Base-by-base conservation (phyloP, 2,329 filamentous ascomycete species). In the Nannizzia gypsea region DNA sequence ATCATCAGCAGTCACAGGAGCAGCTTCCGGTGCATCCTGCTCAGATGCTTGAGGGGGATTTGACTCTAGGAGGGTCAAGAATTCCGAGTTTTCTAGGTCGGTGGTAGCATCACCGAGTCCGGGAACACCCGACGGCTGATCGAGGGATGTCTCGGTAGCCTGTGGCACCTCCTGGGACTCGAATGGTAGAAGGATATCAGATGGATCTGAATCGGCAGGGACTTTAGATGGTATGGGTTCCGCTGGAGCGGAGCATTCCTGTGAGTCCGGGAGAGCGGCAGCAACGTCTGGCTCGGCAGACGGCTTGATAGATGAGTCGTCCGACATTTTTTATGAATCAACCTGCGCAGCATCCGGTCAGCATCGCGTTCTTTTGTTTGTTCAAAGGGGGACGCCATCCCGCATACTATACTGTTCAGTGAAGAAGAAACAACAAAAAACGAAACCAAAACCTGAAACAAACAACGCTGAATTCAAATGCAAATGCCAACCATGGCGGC, bases 401-500 rank as follows among this genome's bases (percentile, higher is more conserved):
- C n/a, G n/a, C 50, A 11, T 34, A 54, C 48, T 54, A 1, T 54
- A 36, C 31, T 31, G 28, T n/a, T 26, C 28, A 31, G 26, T 31
- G 38, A 42, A 42, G 38, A 6, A 42, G 38, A 42, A 42, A 42
- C 38, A 34, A 50, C 20, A 54, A 50, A 48, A 46, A 50, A 34
- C 50, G 8, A 34, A 31, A 54, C 38, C 15, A 31, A 34, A 54
- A 24, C 50, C n/a, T n/a, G 50, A 54, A 54, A 34, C 15, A 54
- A 54, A 54, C 24, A 54, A 54, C 50, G 50, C 50, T 54, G 50
- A 20, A 54, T 34, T 54, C 50, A 54, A 34, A 54, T 54, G 50
- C 50, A 54, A 31, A 54, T 54, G 50, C 50, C 50, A 34, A 31
- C 50, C 50, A 54, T 54, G 50, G 50, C 50, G 50, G n/a, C 50